Evolutionary conservation across 371 early-diverging fungal species (phyloP).

Genomic region (Mucor mucedo): DNA sequence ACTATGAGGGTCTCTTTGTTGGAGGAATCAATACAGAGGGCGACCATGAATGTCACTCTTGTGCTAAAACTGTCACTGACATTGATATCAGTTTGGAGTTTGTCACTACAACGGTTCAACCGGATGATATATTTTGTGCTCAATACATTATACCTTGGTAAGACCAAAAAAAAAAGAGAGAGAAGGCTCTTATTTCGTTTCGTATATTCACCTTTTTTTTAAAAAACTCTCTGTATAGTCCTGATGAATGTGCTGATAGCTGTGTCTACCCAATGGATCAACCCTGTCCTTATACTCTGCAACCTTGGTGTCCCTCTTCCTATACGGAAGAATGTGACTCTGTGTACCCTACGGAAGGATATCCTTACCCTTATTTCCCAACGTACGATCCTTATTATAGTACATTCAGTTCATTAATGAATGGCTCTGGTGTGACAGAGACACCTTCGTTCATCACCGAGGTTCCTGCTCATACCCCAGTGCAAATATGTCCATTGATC

Average conservation of each 20-base stretch:
- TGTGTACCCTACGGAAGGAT: constrained; percentile 2
- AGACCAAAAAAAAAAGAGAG: background rate
- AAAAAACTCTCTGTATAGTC: too few relatives aligned
- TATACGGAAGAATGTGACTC: background rate
- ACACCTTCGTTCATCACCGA: constrained; percentile 5
- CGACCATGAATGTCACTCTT: background rate
- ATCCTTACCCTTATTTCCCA: constrained; percentile 5
- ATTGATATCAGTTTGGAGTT: constrained; percentile 3
- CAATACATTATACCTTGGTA: constrained; percentile 13
- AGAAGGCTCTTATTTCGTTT: background rate
- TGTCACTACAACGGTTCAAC: background rate
- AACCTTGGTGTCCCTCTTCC: constrained; percentile 13
- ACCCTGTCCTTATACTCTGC: constrained; percentile 25
- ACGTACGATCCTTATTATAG: background rate
- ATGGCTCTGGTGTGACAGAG: constrained; percentile 1
- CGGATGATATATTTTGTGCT: constrained; percentile 2
- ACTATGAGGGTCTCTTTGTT: background rate
- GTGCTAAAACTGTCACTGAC: constrained; percentile 3
- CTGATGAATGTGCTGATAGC: constrained; percentile 28
- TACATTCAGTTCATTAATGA: constrained; percentile 10
- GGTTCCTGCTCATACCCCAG: background rate
- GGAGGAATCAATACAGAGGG: too few relatives aligned
- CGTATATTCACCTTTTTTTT: background rate
- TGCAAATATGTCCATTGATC: background rate
- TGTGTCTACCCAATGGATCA: constrained; percentile 29